phyloP scores from a whole-genome alignment of 441 rosid species.

The Bocquillonia castaneifolia region DNA sequence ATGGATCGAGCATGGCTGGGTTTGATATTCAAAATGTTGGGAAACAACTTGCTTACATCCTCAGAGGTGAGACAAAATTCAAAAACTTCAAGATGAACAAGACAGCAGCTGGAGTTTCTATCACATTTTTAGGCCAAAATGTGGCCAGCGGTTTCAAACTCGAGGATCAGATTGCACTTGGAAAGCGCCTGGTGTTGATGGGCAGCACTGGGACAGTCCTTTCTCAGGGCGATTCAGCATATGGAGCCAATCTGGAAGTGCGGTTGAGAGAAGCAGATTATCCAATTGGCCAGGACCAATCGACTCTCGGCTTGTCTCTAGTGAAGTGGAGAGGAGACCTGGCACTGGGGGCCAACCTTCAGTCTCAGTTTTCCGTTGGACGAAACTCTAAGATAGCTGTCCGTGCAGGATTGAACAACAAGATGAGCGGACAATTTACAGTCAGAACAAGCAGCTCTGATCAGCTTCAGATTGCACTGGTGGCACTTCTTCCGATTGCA shows the following conservation, averaged over 20 bases:
- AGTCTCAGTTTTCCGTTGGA: slow-evolving; percentile 76
- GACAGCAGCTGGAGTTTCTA: slow-evolving; percentile 44
- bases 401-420: slow-evolving; percentile 89
- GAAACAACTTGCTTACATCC: slow-evolving; percentile 50
- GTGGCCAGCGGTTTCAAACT: slow-evolving; percentile 48
- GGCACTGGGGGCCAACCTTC: slow-evolving; percentile 77
- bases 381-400: slow-evolving; percentile 64
- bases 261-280: slow-evolving; percentile 30
- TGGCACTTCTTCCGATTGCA: slow-evolving; percentile 56
- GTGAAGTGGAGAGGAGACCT: slow-evolving; percentile 94
- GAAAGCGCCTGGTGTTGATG: slow-evolving; percentile 40
- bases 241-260: slow-evolving; percentile 42
- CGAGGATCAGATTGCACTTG: slow-evolving; percentile 49
- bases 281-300: slow-evolving; percentile 81
- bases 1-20: slow-evolving; percentile 50
- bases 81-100: slow-evolving; percentile 41
- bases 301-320: slow-evolving; percentile 68
- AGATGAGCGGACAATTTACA: slow-evolving; percentile 71
- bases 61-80: slow-evolving; percentile 49
- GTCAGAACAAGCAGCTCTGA: slow-evolving; percentile 82
- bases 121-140: slow-evolving; percentile 46
- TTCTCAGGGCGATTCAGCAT: slow-evolving; percentile 41
- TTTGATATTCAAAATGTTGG: slow-evolving; percentile 53
- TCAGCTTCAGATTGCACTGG: slow-evolving; percentile 77
- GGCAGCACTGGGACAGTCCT: slow-evolving; percentile 44